Evolutionary conservation across 108 stramenopile species (phyloP).

Genomic region (Cyclostephanos invisitatus): DNA sequence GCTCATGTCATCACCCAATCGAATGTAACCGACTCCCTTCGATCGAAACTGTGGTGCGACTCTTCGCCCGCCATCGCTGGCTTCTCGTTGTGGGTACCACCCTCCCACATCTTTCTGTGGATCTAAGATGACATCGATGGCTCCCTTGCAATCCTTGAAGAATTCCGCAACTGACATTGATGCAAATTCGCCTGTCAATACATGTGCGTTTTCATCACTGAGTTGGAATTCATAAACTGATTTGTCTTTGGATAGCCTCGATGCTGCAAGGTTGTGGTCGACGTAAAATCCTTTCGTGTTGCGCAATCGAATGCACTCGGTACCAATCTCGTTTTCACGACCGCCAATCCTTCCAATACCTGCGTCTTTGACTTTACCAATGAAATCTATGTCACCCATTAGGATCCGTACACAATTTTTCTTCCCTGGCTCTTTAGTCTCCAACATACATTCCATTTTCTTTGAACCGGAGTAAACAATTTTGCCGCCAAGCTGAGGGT

Average conservation of each 20-base stretch:
- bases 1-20: slow-evolving; percentile 69
- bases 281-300: slow-evolving; percentile 52
- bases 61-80: slow-evolving; percentile 40
- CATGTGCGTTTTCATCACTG: slow-evolving; percentile 35
- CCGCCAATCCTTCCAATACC: slow-evolving; percentile 34
- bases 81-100: slow-evolving; percentile 57
- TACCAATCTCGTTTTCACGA: slow-evolving; percentile 36
- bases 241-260: slow-evolving; percentile 48
- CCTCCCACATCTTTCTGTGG: slow-evolving; percentile 54
- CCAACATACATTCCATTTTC: slow-evolving; percentile 52
- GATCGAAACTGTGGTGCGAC: slow-evolving; percentile 65
- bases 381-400: slow-evolving; percentile 56
- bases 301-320: slow-evolving; percentile 50
- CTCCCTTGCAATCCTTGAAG: slow-evolving; percentile 48
- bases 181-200: slow-evolving; percentile 50
- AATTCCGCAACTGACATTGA: slow-evolving; percentile 42
- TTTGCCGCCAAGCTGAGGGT: slow-evolving; percentile 47
- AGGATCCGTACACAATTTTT: slow-evolving; percentile 53
- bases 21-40: slow-evolving; percentile 64
- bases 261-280: slow-evolving; percentile 42
- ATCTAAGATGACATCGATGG: slow-evolving; percentile 59
- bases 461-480: slow-evolving; percentile 44
- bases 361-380: slow-evolving; percentile 39
- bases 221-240: slow-evolving; percentile 57
- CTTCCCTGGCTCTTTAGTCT: slow-evolving; percentile 57